Evolutionary conservation across 768 basidiomycete species (phyloP).

Genomic region (Multifurca ochricompacta): DNA sequence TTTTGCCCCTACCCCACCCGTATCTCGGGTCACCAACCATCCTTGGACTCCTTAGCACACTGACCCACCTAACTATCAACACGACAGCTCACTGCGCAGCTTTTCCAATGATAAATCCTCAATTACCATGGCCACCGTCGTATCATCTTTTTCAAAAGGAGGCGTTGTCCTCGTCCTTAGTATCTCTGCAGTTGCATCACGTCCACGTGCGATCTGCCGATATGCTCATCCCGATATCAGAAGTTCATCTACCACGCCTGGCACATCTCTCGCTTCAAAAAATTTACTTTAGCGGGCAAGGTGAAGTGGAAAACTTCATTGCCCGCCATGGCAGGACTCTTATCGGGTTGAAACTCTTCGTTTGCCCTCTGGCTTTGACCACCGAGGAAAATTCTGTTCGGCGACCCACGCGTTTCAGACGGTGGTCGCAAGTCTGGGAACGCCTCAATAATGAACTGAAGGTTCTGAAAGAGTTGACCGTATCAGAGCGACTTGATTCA

Average conservation of each 20-base stretch:
- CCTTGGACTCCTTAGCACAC: not conserved
- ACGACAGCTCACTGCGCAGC: not conserved
- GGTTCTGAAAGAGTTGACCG: not conserved
- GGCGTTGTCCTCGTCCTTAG: slow-evolving; percentile 1
- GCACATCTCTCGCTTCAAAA: slow-evolving; percentile 5
- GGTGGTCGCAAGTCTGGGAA: slow-evolving; percentile 10
- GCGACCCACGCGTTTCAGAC: not conserved
- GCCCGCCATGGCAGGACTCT: slow-evolving; percentile 6
- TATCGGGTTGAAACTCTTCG: not conserved
- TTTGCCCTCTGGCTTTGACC: slow-evolving; percentile 5
- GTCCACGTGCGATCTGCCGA: not conserved
- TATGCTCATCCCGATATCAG: not conserved
- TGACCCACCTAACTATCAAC: not conserved
- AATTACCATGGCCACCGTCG: not conserved
- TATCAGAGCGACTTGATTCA: slow-evolving; percentile 8
- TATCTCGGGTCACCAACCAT: not conserved
- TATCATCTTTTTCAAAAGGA: not conserved
- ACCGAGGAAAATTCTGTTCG: not conserved
- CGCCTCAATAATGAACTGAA: not conserved
- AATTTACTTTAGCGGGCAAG: not conserved
- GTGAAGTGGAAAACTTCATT: slow-evolving; percentile 1
- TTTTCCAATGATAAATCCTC: not conserved
- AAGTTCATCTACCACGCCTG: not conserved
- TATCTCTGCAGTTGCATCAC: slow-evolving; percentile 5
- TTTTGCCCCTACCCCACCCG: not conserved